Evolutionary conservation across 108 stramenopile species (phyloP).

Genomic region (Bacterosira constricta): DNA sequence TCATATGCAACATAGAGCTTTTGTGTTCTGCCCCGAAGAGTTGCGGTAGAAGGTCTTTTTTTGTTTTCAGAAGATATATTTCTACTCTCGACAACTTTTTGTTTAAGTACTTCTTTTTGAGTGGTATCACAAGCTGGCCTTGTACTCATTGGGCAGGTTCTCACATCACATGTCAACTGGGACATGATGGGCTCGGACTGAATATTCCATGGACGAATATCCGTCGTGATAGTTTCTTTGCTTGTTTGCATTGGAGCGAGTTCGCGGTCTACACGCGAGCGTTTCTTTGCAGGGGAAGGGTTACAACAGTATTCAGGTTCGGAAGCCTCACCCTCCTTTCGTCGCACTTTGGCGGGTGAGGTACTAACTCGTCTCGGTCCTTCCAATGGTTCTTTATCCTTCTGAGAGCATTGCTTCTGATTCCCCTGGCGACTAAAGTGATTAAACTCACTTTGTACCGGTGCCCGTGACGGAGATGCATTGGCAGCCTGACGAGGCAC

Average conservation of each 20-base stretch:
- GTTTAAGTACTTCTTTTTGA: not conserved
- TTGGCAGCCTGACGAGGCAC: not conserved
- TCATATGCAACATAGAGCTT: slow-evolving; percentile 11
- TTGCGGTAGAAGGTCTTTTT: not conserved
- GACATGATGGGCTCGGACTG: not conserved
- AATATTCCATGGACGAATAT: not conserved
- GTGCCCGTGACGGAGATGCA: not conserved
- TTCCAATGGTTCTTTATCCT: not conserved
- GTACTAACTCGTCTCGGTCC: not conserved
- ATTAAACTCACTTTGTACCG: not conserved
- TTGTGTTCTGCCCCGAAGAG: not conserved
- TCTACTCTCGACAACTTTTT: not conserved
- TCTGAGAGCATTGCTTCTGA: not conserved
- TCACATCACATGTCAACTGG: not conserved
- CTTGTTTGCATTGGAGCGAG: not conserved
- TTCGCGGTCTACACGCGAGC: not conserved
- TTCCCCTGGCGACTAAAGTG: not conserved
- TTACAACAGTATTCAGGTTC: not conserved
- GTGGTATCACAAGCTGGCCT: not conserved
- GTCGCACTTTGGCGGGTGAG: not conserved
- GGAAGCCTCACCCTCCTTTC: not conserved
- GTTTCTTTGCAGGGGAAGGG: not conserved
- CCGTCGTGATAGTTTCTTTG: not conserved
- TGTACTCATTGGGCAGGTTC: not conserved
- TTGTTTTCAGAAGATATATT: not conserved